Evolutionary conservation across 164 flowering plant genomes (phyloP).

Genomic region (Magnolia officinalis): DNA sequence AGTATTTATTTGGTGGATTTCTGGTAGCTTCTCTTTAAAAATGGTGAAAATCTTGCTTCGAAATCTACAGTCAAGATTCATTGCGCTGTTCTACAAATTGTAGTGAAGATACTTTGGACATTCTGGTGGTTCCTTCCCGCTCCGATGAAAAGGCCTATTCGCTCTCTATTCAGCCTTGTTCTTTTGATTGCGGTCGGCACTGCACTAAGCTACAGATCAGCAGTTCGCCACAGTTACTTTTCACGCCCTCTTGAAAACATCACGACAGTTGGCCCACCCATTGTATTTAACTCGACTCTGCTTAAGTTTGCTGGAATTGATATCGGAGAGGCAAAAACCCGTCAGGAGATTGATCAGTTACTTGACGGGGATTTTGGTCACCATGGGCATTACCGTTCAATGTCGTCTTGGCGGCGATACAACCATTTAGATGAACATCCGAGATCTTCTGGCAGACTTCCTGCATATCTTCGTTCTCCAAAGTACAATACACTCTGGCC

Average conservation of each 20-base stretch:
- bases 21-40: background rate
- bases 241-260: slow-evolving; percentile 12
- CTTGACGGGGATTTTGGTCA: slow-evolving; percentile 52
- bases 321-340: slow-evolving; percentile 37
- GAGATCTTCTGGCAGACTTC: slow-evolving; percentile 21
- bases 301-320: slow-evolving; percentile 63
- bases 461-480: slow-evolving; percentile 47
- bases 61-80: background rate
- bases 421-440: slow-evolving; percentile 22
- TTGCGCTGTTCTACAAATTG: background rate
- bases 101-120: background rate
- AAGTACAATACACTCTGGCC: slow-evolving; percentile 48
- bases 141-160: slow-evolving; percentile 51
- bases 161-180: slow-evolving; percentile 46
- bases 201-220: slow-evolving; percentile 33
- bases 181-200: slow-evolving; percentile 39
- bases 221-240: slow-evolving; percentile 24
- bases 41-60: background rate
- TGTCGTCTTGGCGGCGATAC: slow-evolving; percentile 43
- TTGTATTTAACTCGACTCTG: slow-evolving; percentile 52
- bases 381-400: slow-evolving; percentile 36
- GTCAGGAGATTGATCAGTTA: slow-evolving; percentile 54
- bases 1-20: background rate
- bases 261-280: slow-evolving; percentile 7
- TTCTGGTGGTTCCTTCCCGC: background rate